Conservation (phyloP, 352 stramenopile species). For the Aphanomyces astaci region DNA sequence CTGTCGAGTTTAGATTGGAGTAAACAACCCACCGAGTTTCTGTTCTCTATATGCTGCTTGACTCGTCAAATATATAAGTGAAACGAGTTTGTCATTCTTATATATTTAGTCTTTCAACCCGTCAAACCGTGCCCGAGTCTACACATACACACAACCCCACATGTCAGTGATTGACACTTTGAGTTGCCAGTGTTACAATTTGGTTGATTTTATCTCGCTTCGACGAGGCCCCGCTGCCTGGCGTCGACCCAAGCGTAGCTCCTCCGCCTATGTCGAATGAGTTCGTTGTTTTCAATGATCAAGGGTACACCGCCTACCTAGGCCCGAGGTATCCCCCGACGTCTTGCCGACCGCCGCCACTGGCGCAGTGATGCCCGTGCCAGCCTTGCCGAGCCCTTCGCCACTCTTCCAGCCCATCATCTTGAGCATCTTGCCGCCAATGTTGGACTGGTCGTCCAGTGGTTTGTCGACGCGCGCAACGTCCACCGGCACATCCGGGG, state of each 20-base stretch:
- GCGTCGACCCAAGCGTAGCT: constrained; percentile 1
- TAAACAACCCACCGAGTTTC: background rate
- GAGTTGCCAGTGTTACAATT: background rate
- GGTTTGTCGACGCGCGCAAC: constrained; percentile 17
- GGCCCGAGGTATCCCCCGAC: constrained; percentile 11
- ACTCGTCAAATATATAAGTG: background rate
- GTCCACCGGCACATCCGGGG: background rate
- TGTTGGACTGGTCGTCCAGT: constrained; percentile 24
- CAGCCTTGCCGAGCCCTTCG: constrained; percentile 69
- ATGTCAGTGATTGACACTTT: background rate
- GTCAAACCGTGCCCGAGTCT: constrained; percentile 20
- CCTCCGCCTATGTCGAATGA: constrained; percentile 3
- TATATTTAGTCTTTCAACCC: background rate
- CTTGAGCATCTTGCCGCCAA: constrained; percentile 81
- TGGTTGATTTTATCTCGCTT: constrained; percentile 19
- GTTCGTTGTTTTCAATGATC: background rate
- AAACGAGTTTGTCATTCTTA: background rate
- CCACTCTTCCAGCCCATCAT: constrained; percentile 85
- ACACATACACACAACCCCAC: background rate
- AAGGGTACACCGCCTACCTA: constrained; percentile 17
- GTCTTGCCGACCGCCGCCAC: constrained; percentile 28
- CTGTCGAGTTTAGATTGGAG: background rate
- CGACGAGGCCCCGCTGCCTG: background rate
- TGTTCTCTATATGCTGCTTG: too few species aligned
- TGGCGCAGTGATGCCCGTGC: constrained; percentile 65